Base-by-base conservation (phyloP, 2,329 filamentous ascomycete genomes). In the Pseudogymnoascus sp. region DNA sequence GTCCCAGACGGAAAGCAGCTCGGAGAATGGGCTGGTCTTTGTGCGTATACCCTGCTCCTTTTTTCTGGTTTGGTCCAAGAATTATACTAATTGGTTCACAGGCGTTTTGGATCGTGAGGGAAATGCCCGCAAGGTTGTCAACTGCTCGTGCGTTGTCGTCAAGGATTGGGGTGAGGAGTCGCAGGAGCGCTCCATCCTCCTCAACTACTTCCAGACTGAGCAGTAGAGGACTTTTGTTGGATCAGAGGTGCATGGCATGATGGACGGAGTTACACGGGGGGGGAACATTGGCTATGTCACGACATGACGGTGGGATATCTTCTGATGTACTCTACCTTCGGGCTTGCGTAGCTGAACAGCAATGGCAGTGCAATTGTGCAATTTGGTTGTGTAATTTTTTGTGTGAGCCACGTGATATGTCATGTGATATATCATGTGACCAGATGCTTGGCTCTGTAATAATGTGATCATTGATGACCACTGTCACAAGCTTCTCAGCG, bases 131-230 rank as follows among this genome's bases (percentile, higher is more conserved):
- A 99, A 99, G 89, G 93, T 99, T 73, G 95, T 99, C 84, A 99
- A 99, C 90, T 99, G 95, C 92, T 97, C 93, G 77, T 97, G 95
- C 86, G 95, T 99, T 76, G 95, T 99, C 69, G 95, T 99, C 77
- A 93, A 95, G 85, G 93, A 99, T 82, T 99, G 95, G 95, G 95
- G 95, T 86, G 95, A 97, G 87, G 95, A 99, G 86, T 96, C 90
- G 72, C 93, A 96, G 84, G 95, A 99, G 88, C 93, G 95, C 78
- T 91, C 88, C 77, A 92, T 97, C 81, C 90, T 99, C 79, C 91
- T 99, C 81, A 96, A 99, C 89, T 99, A 99, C 90, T 97, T 99
- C 93, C 90, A 96, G 85, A 96, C 92, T 79, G 85, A 87, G 80
- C 85, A 87, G 78, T 88, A 87, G 81, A 75, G 64, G 65, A 29